phyloP scores from a whole-genome alignment of 176 grass and related monocot species.

The Otatea glauca region DNA sequence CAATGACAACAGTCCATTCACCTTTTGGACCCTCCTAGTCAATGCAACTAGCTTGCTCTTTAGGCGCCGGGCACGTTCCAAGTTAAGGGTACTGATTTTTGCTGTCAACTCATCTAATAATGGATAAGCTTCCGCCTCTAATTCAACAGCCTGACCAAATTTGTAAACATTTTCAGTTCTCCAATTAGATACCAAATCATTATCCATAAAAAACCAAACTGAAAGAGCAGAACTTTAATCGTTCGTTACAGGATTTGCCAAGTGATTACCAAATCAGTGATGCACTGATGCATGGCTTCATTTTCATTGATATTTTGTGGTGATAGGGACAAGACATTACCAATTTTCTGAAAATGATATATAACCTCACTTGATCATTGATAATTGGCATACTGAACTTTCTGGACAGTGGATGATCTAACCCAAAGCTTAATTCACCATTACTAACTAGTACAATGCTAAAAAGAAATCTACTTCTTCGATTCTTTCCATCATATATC shows the following conservation, averaged over 20 bases:
- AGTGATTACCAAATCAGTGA: slow-evolving; percentile 9
- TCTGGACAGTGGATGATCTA: not conserved
- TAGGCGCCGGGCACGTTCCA: slow-evolving; percentile 76
- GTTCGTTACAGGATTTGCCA: not conserved
- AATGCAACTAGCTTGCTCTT: slow-evolving; percentile 92
- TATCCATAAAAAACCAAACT: slow-evolving; percentile 1
- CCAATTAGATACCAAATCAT: slow-evolving; percentile 15
- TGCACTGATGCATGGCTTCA: not conserved
- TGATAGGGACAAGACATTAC: not conserved
- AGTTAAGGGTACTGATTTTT: slow-evolving; percentile 82
- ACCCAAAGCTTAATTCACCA: slow-evolving; percentile 3
- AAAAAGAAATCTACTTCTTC: not conserved
- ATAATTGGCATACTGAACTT: not conserved
- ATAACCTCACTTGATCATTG: not conserved
- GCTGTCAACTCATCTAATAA: slow-evolving; percentile 83
- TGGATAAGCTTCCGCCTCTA: slow-evolving; percentile 91
- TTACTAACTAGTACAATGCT: not conserved
- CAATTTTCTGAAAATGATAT: not conserved
- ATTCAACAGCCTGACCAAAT: slow-evolving; percentile 73
- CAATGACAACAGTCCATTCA: slow-evolving; percentile 24
- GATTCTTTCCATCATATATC: not conserved
- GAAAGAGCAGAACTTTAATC: not conserved
- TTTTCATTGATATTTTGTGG: slow-evolving; percentile 5
- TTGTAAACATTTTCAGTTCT: slow-evolving; percentile 23
- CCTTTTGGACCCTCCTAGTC: slow-evolving; percentile 96